Percentiles rank a stretch among this genome's conserved stretches.
Conservation (phyloP, 192 early-diverging fungal genomes). For the Cetraspora pellucida region DNA sequence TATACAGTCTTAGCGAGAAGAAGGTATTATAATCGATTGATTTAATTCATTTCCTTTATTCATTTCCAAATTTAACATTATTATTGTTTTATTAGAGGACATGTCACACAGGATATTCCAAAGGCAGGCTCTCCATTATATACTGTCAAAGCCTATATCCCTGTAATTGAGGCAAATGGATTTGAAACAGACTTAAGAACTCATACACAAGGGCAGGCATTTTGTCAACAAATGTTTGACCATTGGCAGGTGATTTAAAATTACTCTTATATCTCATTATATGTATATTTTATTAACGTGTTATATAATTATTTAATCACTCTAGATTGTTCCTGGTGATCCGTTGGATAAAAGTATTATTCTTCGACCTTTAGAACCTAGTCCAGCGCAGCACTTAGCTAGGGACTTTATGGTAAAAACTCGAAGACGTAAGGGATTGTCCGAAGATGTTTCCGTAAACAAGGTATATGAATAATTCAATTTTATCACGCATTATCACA, state of each 20-base stretch:
- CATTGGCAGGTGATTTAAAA: conserved; percentile 76
- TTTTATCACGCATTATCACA: background rate
- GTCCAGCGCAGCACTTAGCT: conserved; percentile 83
- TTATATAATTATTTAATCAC: background rate
- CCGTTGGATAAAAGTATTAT: conserved; percentile 89
- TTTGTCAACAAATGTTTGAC: conserved; percentile 97
- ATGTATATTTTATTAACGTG: too few species aligned
- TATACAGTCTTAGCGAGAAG: conserved; percentile 92
- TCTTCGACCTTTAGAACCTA: conserved; percentile 89
- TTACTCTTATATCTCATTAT: background rate
- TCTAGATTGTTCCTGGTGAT: conserved; percentile 87
- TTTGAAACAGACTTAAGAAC: conserved; percentile 97
- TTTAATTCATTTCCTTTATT: background rate
- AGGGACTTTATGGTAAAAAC: conserved; percentile 99
- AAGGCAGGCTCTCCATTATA: conserved; percentile 94
- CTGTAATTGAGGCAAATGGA: conserved; percentile 94
- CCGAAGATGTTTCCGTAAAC: conserved; percentile 79
- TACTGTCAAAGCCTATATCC: conserved; percentile 90
- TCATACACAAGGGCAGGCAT: conserved; percentile 96
- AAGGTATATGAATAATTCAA: conserved; percentile 56
- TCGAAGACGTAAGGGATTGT: conserved; percentile 86
- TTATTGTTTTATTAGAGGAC: conserved; percentile 62
- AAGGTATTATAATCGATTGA: conserved; percentile 41
- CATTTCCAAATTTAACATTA: background rate
- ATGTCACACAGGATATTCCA: conserved; percentile 92